Evolutionary conservation across 148 eudicot genomes (phyloP).

Genomic region (Pharnaceum exiguum): DNA sequence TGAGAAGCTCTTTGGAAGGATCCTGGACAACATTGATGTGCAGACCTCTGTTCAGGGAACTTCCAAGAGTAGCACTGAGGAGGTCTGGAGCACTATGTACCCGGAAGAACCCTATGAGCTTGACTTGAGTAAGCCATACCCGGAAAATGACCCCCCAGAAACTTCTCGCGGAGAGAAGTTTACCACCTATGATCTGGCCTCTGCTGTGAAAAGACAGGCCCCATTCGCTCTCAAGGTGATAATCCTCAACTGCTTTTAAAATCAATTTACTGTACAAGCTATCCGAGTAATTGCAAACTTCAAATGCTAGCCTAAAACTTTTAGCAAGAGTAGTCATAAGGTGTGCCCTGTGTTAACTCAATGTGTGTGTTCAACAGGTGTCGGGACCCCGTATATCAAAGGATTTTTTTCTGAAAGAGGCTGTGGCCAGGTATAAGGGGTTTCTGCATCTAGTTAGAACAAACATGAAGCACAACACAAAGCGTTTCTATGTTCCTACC

Average conservation of each 20-base stretch:
- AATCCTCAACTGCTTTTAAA: neutral
- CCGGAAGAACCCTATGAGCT: slow-evolving; percentile 74
- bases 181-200: slow-evolving; percentile 73
- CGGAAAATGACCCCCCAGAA: slow-evolving; percentile 14
- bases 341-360: neutral
- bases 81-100: slow-evolving; percentile 59
- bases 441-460: slow-evolving; percentile 76
- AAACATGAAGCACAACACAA: slow-evolving; percentile 58
- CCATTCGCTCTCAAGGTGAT: slow-evolving; percentile 83
- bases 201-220: slow-evolving; percentile 71
- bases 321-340: too few relatives aligned
- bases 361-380: slow-evolving; percentile 39
- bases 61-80: slow-evolving; percentile 42
- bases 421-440: slow-evolving; percentile 93
- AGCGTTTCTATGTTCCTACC: slow-evolving; percentile 80
- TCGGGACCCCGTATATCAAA: slow-evolving; percentile 63
- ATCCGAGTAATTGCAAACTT: too few relatives aligned
- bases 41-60: slow-evolving; percentile 60
- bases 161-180: slow-evolving; percentile 29
- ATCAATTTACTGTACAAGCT: too few relatives aligned
- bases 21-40: slow-evolving; percentile 60
- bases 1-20: slow-evolving; percentile 59
- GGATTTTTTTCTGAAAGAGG: slow-evolving; percentile 64
- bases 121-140: slow-evolving; percentile 22
- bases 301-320: too few relatives aligned